Percentiles rank a stretch among this genome's conserved stretches.
Conservation (phyloP, 2,329 filamentous ascomycete species). For the Aspergillus ruber region DNA sequence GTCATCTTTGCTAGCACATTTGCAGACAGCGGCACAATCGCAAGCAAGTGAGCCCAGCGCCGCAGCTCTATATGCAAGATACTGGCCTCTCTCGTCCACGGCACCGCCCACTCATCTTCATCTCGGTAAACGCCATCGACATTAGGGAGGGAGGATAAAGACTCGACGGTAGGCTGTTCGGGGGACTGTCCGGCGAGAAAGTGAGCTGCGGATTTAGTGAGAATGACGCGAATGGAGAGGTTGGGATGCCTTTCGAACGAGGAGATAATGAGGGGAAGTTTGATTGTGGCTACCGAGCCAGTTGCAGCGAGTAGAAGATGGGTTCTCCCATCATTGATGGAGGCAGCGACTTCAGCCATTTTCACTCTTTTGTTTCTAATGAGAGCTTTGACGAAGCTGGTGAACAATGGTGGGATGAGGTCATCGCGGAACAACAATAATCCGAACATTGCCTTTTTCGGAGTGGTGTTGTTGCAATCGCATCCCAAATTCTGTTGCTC, state of each 20-base stretch:
- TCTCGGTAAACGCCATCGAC: constrained; percentile 79
- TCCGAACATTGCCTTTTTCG: too few species aligned
- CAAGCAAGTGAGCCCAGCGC: constrained; percentile 71
- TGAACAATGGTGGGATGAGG: too few species aligned
- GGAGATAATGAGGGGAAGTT: constrained; percentile 61
- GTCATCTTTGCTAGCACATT: constrained; percentile 82
- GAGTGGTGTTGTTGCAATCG: too few species aligned
- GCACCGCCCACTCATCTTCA: constrained; percentile 72
- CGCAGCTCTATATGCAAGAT: constrained; percentile 90
- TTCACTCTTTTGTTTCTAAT: too few species aligned
- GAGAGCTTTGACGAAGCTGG: too few species aligned
- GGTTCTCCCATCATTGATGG: constrained; percentile 17
- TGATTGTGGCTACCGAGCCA: constrained; percentile 83
- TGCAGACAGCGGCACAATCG: constrained; percentile 74
- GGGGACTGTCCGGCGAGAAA: constrained; percentile 70
- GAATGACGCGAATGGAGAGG: constrained; percentile 76
- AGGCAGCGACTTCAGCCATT: not conserved
- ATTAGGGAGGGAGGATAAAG: constrained; percentile 56
- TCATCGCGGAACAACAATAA: too few species aligned
- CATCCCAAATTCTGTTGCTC: too few species aligned
- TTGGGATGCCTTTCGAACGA: constrained; percentile 37
- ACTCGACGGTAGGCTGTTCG: constrained; percentile 66
- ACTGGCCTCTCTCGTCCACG: constrained; percentile 70
- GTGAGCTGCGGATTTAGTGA: constrained; percentile 65
- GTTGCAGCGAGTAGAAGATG: constrained; percentile 54